Conservation (phyloP, 2,329 filamentous ascomycete species). For the Hypoxylon sp. region DNA sequence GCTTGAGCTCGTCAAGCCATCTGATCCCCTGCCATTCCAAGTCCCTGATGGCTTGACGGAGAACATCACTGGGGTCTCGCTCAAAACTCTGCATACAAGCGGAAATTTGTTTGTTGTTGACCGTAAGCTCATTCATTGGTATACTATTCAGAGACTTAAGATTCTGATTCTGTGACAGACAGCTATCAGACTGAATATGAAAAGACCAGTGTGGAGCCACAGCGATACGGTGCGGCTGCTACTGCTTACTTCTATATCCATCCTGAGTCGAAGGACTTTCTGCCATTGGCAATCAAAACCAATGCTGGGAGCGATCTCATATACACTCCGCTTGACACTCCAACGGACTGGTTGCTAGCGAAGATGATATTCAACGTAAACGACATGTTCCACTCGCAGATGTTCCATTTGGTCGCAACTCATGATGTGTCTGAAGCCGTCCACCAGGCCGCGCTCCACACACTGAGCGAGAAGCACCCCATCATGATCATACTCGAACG, state of each 20-base stretch:
- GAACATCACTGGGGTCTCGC: background rate
- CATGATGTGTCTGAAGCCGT: background rate
- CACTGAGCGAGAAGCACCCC: background rate
- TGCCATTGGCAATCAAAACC: conserved; percentile 55
- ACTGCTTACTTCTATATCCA: background rate
- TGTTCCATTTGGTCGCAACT: conserved; percentile 49
- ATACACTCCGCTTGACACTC: conserved; percentile 55
- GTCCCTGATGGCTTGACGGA: background rate
- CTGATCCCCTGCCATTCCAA: conserved; percentile 12
- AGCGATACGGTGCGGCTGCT: background rate
- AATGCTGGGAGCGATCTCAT: conserved; percentile 54
- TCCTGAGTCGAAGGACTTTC: conserved; percentile 50
- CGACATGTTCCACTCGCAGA: conserved; percentile 56
- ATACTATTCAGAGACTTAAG: background rate
- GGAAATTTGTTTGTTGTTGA: background rate
- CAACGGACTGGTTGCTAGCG: conserved; percentile 57
- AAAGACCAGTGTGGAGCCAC: background rate
- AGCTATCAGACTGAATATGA: background rate
- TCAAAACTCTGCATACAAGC: background rate
- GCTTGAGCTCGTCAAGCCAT: conserved; percentile 43
- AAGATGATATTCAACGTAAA: conserved; percentile 51
- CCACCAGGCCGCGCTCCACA: background rate
- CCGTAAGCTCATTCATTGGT: background rate
- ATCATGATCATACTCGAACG: background rate
- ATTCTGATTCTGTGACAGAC: background rate